Conservation (phyloP, 129 eudicot genomes). For the Pittosporum tobira region DNA sequence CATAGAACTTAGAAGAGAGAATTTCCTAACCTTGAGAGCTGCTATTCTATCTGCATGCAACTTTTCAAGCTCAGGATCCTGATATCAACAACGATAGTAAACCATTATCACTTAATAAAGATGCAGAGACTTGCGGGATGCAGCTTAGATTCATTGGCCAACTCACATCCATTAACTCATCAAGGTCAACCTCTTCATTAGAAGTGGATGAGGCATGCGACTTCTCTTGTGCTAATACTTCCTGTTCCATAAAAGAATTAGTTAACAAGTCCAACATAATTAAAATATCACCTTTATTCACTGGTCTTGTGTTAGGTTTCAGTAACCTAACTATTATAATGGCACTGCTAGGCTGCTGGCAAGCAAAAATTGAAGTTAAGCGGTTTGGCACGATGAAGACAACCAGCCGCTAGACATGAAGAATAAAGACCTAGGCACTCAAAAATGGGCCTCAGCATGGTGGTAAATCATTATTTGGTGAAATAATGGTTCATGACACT, state of each 20-base stretch:
- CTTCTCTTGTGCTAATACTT: constrained; percentile 69
- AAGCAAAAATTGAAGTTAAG: too few species aligned
- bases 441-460: too few species aligned
- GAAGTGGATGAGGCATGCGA: constrained; percentile 51
- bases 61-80: constrained; percentile 98
- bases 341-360: too few species aligned
- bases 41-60: constrained; percentile 95
- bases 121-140: neutral
- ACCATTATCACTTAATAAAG: neutral
- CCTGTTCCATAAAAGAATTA: constrained; percentile 26
- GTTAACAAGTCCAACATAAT: neutral
- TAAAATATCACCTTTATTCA: neutral
- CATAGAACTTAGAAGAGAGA: constrained; percentile 5
- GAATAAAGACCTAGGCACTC: too few species aligned
- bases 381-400: too few species aligned
- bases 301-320: too few species aligned
- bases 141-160: neutral
- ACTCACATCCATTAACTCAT: constrained; percentile 98
- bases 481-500: too few species aligned
- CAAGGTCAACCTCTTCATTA: constrained; percentile 84
- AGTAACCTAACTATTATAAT: too few species aligned
- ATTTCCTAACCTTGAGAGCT: constrained; percentile 64
- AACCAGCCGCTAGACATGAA: too few species aligned
- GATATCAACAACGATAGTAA: constrained; percentile 10
- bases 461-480: too few species aligned